A percentile compares a stretch with the other conserved stretches of the same genome.
Evolutionary conservation across 805 yeast genomes (phyloP).

Genomic region (Saccharomycopsis fermentans): DNA sequence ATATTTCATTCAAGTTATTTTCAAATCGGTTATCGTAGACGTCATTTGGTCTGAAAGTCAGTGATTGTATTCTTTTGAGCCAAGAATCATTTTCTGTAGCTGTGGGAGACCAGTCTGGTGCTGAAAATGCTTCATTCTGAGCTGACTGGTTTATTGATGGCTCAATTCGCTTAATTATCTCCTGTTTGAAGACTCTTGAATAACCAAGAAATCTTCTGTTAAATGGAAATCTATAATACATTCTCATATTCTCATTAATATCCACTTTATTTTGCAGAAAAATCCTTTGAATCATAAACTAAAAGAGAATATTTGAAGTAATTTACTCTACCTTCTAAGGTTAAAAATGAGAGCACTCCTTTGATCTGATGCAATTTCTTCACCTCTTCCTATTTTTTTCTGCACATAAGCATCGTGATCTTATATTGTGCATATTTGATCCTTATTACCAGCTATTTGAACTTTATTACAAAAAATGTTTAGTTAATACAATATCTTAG

Average conservation of each 20-base stretch:
- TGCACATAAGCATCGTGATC: too few relatives aligned
- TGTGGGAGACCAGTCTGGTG: constrained; percentile 27
- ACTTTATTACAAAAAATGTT: too few relatives aligned
- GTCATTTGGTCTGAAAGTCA: background rate
- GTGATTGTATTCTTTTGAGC: constrained; percentile 22
- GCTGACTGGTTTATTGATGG: background rate
- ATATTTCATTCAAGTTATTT: background rate
- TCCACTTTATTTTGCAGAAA: too few relatives aligned
- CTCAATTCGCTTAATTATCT: background rate
- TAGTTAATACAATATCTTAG: too few relatives aligned
- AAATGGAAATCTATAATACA: background rate
- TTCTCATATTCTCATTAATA: background rate
- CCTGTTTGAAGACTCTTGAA: background rate
- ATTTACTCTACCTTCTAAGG: too few relatives aligned
- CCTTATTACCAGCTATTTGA: too few relatives aligned
- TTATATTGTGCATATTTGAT: too few relatives aligned
- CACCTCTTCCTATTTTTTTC: too few relatives aligned
- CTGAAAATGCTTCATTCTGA: background rate
- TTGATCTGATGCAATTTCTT: too few relatives aligned
- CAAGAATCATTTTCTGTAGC: constrained; percentile 34
- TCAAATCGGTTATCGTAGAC: background rate
- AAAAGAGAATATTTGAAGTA: too few relatives aligned
- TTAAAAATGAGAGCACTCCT: too few relatives aligned
- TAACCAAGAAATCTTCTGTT: background rate
- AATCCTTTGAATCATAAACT: too few relatives aligned